Evolutionary conservation across 495 filamentous ascomycete genomes (phyloP).

Genomic region (Hypoxylon cercidicola): DNA sequence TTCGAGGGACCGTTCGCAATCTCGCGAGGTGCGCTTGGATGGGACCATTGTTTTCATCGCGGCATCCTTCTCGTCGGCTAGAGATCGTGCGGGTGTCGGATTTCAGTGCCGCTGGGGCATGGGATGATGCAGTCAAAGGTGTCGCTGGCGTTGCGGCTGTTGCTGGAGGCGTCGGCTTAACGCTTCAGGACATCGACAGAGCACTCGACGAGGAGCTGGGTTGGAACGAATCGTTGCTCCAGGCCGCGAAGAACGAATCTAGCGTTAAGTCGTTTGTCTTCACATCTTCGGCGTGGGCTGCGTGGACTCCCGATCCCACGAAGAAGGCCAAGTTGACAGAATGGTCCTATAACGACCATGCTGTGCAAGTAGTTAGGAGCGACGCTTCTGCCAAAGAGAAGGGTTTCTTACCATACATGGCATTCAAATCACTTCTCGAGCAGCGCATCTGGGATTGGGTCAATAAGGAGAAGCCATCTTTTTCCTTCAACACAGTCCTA

Average conservation of each 20-base stretch:
- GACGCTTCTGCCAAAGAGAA: slow-evolving; percentile 29
- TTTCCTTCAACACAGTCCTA: slow-evolving; percentile 48
- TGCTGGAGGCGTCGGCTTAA: slow-evolving; percentile 33
- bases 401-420: slow-evolving; percentile 49
- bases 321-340: slow-evolving; percentile 38
- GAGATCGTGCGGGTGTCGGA: slow-evolving; percentile 42
- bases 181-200: slow-evolving; percentile 36
- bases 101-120: slow-evolving; percentile 33
- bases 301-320: slow-evolving; percentile 43
- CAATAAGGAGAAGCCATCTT: slow-evolving; percentile 38
- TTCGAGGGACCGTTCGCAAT: slow-evolving; percentile 41
- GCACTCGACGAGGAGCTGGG: slow-evolving; percentile 39
- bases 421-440: slow-evolving; percentile 49
- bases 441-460: slow-evolving; percentile 52
- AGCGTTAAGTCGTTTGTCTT: slow-evolving; percentile 44
- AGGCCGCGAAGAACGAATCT: slow-evolving; percentile 35
- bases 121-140: slow-evolving; percentile 36
- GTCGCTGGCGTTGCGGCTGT: slow-evolving; percentile 46
- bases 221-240: slow-evolving; percentile 44
- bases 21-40: slow-evolving; percentile 30
- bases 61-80: slow-evolving; percentile 40
- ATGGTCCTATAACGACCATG: slow-evolving; percentile 47
- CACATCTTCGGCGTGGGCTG: slow-evolving; percentile 48
- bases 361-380: slow-evolving; percentile 34
- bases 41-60: slow-evolving; percentile 30